Base-by-base conservation (phyloP, 2,329 filamentous ascomycete species). In the Rasamsonia emersonii region DNA sequence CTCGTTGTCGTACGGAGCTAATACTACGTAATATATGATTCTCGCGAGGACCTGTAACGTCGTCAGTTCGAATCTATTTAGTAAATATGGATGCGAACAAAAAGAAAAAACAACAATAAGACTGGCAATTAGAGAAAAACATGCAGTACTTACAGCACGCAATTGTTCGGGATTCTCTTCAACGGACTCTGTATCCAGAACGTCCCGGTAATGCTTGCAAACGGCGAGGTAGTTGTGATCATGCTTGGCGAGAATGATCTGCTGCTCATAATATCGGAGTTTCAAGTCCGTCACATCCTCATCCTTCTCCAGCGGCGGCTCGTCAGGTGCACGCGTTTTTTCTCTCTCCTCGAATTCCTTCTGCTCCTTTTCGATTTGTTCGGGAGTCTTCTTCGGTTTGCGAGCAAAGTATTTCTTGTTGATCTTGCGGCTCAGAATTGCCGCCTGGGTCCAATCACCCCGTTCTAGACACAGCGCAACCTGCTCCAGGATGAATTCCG, bases 151-250 rank as follows among this genome's bases (percentile, higher is more conserved):
- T 76, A 93, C 86, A 4, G 86, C 82, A 49, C 79, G 82, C 40
- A 96, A 76, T 64, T 93, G 86, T 41, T 79, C 70, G 5, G 86
- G 75, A 56, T 95, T 86, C 46, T 93, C 78, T 62, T 96, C 86
- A 4, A 98, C 86, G 3, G 88, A 85, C 59, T 94, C 86, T 0
- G 93, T 98, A 56, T 98, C 89, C 40, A 98, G 66, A 4, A 98
- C 89, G 58, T 96, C 88, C 57, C 91, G 75, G 68, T 96, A 98
- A 65, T 98, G 79, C 66, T 98, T 98, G 78, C 91, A 98, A 19
- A 81, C 89, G 42, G 96, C 89, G 19, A 98, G 77, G 53, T 98
- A 98, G 63, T 94, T 95, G 67, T 86, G 78, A 44, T 98, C 91
- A 51, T 98, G 88, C 72, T 95, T 96, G 35, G 91, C 85, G 32